Evolutionary conservation across 306 rosid species (phyloP).

Genomic region (Medicago arabica): DNA sequence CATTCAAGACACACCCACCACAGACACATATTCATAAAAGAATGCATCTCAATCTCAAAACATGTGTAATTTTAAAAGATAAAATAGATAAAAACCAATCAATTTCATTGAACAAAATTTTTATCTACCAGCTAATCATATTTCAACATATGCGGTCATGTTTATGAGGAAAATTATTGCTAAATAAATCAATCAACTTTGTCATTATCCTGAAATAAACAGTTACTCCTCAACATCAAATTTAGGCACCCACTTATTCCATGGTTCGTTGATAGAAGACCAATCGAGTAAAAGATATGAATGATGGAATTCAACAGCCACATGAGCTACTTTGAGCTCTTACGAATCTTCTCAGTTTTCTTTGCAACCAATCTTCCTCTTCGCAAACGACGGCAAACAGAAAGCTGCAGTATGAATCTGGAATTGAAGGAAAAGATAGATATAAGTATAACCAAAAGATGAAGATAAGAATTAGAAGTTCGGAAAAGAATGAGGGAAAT

Average conservation of each 20-base stretch:
- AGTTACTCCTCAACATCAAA: conserved; percentile 45
- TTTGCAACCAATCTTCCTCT: conserved; percentile 75
- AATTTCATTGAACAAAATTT: conserved; percentile 25
- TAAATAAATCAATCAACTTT: conserved; percentile 39
- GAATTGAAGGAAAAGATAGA: conserved; percentile 23
- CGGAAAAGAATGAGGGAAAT: conserved; percentile 16
- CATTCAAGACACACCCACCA: conserved; percentile 22
- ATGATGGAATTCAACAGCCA: conserved; percentile 40
- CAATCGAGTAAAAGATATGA: conserved; percentile 32
- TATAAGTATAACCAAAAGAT: conserved; percentile 15
- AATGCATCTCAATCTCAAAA: conserved; percentile 28
- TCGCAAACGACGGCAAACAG: conserved; percentile 93
- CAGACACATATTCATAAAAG: not conserved
- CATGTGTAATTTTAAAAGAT: not conserved
- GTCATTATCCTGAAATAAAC: conserved; percentile 39
- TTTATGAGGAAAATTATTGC: conserved; percentile 29
- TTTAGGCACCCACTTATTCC: conserved; percentile 54
- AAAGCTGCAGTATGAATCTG: conserved; percentile 95
- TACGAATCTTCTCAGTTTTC: conserved; percentile 48
- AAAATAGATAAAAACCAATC: not conserved
- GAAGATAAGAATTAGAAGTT: conserved; percentile 12
- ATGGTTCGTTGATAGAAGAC: conserved; percentile 43
- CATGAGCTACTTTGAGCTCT: conserved; percentile 40
- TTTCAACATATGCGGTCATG: conserved; percentile 20
- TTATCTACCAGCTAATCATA: conserved; percentile 3